Base-by-base conservation (phyloP, 257 asterid genomes). In the Linderniella brevidens region DNA sequence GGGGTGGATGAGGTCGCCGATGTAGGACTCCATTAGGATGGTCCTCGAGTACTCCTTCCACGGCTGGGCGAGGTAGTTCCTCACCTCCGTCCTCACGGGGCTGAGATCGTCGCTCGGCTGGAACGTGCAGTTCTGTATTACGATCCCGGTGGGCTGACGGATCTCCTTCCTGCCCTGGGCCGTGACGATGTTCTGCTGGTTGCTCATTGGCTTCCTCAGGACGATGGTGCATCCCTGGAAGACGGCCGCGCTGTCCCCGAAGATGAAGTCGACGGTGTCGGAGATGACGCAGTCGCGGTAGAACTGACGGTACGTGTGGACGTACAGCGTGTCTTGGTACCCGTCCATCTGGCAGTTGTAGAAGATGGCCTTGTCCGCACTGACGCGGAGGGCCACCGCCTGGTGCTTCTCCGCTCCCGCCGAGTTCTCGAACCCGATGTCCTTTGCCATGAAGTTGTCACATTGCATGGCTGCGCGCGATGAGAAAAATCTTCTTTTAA, bases 21-120 rank as follows among this genome's bases (percentile, higher is more conserved):
- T 62, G 58, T 37, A 70, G 0, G 95, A 80, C 44, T 84, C 95
- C 72, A 84, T 66, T 41, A 84, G 63, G 0, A 84, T 37, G 19
- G 95, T 80, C 38, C 95, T 66, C 0, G 95, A 84, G 20, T 13
- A 84, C 56, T 80, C 79, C 57, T 80, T 84, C 95, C 93, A 84
- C 0, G 95, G 95, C 37, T 93, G 51, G 4, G 76, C 95, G 0
- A 84, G 77, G 58, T 65, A 84, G 7, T 90, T 63, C 48, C 76
- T 80, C 48, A 58, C 15, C 41, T 48, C 54, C 53, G 38, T 41
- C 25, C 68, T 68, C 8, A 56, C 12, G 0, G 80, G 81, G 18
- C 32, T 45, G 8, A 69, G 73, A 1, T 37, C 79, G 0, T 73
- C 68, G 35, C 67, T 81, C 0, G 95, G 75, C 17, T 62, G 60